phyloP scores from a whole-genome alignment of 345 rosid species.

The Ceriops decandra region DNA sequence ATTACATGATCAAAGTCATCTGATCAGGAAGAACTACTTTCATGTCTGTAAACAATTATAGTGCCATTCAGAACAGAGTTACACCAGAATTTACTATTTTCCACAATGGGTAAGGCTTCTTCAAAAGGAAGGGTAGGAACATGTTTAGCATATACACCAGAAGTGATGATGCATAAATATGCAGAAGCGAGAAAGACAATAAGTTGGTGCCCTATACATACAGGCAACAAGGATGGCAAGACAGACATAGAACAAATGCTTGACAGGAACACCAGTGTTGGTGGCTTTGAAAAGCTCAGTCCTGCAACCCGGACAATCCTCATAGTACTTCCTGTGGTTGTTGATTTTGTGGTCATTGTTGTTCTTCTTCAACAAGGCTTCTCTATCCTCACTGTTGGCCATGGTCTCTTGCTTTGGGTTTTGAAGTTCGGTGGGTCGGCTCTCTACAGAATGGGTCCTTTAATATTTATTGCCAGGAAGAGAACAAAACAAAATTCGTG shows the following conservation, averaged over 20 bases:
- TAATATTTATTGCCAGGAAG: too few relatives aligned
- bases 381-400: not conserved
- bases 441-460: too few relatives aligned
- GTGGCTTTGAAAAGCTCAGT: conserved; percentile 22
- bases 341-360: not conserved
- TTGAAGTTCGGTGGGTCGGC: not conserved
- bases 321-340: conserved; percentile 5
- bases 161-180: not conserved
- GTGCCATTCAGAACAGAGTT: too few relatives aligned
- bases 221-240: conserved; percentile 31
- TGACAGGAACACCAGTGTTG: conserved; percentile 24
- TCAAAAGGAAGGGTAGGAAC: too few relatives aligned
- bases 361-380: conserved; percentile 5
- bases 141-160: too few relatives aligned
- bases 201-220: not conserved
- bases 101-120: too few relatives aligned
- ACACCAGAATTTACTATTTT: too few relatives aligned
- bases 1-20: not conserved
- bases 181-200: not conserved
- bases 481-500: too few relatives aligned
- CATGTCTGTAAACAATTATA: too few relatives aligned
- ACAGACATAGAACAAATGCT: conserved; percentile 22
- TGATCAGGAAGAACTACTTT: not conserved
- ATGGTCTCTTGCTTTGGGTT: not conserved
- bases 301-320: conserved; percentile 35